These are phyloP conservation scores for Neostapfia colusana DNA, from an alignment of 176 grass and related monocot genomes.

Conservation along the genomic window DNA sequence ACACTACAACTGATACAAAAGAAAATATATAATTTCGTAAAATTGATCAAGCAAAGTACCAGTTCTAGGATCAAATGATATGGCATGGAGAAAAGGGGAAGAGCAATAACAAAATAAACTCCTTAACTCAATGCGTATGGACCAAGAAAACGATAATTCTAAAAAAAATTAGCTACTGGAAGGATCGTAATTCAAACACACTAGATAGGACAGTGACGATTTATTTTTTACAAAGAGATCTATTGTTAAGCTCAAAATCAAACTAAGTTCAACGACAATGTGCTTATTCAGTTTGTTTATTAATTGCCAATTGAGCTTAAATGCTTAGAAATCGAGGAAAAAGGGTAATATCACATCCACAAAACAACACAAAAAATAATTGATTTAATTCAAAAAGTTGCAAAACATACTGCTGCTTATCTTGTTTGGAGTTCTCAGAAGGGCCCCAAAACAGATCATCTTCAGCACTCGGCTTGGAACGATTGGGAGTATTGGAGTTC, in stretches of 20 bases:
- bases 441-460: constrained; percentile 99
- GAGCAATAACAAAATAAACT: not conserved
- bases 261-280: not conserved
- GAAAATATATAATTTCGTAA: not conserved
- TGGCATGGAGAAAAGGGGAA: not conserved
- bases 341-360: not conserved
- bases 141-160: not conserved
- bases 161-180: not conserved
- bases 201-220: not conserved
- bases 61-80: constrained; percentile 19
- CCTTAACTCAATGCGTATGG: not conserved
- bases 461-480: constrained; percentile 67
- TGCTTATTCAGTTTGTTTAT: not conserved
- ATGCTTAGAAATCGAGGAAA: not conserved
- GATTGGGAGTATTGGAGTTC: constrained; percentile 50
- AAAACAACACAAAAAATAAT: constrained; percentile 25
- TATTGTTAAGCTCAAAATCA: not conserved
- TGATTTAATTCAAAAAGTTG: not conserved
- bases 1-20: not conserved
- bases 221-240: not conserved
- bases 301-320: not conserved
- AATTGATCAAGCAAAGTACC: not conserved
- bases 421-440: constrained; percentile 75
- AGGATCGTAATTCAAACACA: not conserved
- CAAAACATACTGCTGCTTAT: constrained; percentile 73